Evolutionary conservation across 202 grass and related monocot genomes (phyloP), one percentile per base, ranked within the genome.

Genomic region (Zizania palustris): DNA sequence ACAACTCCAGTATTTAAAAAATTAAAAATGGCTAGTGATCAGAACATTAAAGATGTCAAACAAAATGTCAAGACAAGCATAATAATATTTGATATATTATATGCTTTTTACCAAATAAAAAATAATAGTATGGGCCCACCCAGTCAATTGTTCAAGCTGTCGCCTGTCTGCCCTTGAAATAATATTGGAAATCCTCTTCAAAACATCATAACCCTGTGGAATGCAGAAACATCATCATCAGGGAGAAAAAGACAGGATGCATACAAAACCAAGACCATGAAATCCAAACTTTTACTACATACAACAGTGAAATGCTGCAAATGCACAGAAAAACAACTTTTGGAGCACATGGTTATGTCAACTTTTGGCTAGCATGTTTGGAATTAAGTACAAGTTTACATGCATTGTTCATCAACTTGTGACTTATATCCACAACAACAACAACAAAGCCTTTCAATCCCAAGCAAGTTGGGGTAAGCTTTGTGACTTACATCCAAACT

Each of bases 121-220:
- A 65, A 69, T 42, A 67, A 60, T 20, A 5, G 16, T 58, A 41
- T 74, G 55, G 13, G 48, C 66, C 71, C 72, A 97, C 94, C 94
- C 89, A 77, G 89, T 94, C 73, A 98, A 88, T 87, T 94, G 87
- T 88, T 98, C 95, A 81, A 92, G 87, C 55, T 85, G 90, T 78
- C 69, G 83, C 75, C 63, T 90, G 59, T 93, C 82, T 58, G 80
- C 70, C 72, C 64, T 84, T 67, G 73, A 78, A 88, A 98, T 92
- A 82, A 92, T 74, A 79, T 86, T 85, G 51, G 95, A 94, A 65
- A 98, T 92, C 69, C 83, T 98, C 65, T 90, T 94, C 57, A 98
- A 42, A 80, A 94, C 89, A 65, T 92, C 89, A 89, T 98, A 94
- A 44, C 95, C 95, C 91, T 98, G 63, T 79, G 62, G 37, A 82